A percentile compares a stretch with the other conserved stretches of the same genome.
These are phyloP conservation scores for Carallia brachiata DNA, from an alignment of 345 rosid species.

Conservation along the genomic window DNA sequence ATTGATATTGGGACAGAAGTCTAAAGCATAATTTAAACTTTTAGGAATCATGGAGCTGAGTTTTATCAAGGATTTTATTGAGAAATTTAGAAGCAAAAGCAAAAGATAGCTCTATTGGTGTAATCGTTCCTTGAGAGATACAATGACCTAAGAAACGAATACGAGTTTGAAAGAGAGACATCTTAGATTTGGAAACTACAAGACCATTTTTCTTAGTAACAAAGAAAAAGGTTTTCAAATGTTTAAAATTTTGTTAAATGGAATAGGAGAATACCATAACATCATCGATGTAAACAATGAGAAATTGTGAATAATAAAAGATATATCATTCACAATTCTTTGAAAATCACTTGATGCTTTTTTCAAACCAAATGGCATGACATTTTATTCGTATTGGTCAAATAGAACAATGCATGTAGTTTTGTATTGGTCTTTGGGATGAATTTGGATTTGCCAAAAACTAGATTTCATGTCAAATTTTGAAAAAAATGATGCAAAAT, in stretches of 20 bases:
- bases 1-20: background rate
- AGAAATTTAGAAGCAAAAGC: background rate
- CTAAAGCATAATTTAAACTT: background rate
- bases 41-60: background rate
- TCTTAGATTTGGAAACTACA: background rate
- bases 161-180: background rate
- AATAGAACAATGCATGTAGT: too few relatives aligned
- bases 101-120: background rate
- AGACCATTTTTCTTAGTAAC: too few relatives aligned
- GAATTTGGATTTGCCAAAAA: too few relatives aligned
- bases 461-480: too few relatives aligned
- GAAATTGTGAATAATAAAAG: background rate
- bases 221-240: too few relatives aligned
- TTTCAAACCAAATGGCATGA: background rate
- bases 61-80: background rate
- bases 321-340: background rate
- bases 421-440: too few relatives aligned
- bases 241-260: too few relatives aligned
- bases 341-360: background rate
- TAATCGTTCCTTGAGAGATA: background rate
- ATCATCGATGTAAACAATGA: background rate
- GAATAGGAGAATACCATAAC: background rate
- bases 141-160: background rate
- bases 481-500: too few relatives aligned
- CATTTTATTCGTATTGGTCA: too few relatives aligned